A percentile compares a stretch with the other conserved stretches of the same genome.
phyloP scores from a whole-genome alignment of 352 stramenopile species.

The Aphanomyces stellatus region DNA sequence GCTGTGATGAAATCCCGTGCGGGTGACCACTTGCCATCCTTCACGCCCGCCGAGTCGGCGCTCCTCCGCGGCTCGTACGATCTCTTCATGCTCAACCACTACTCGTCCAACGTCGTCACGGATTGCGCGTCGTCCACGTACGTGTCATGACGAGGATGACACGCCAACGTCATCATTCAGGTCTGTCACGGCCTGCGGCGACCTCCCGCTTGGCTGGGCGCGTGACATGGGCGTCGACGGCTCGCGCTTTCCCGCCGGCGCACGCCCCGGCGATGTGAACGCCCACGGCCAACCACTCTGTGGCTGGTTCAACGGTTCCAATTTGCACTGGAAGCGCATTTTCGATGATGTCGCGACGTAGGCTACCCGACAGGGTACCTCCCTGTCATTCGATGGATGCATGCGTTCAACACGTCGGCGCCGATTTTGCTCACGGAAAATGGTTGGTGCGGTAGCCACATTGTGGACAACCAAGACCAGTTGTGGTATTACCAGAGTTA shows the following conservation, averaged over 20 bases:
- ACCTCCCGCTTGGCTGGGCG: conserved; percentile 32
- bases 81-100: conserved; percentile 94
- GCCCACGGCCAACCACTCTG: conserved; percentile 36
- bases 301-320: conserved; percentile 29
- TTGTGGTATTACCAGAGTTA: conserved; percentile 54
- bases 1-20: conserved; percentile 77
- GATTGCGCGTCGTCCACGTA: conserved; percentile 31
- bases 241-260: conserved; percentile 39
- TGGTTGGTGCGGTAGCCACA: conserved; percentile 52
- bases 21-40: conserved; percentile 70
- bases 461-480: conserved; percentile 49
- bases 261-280: conserved; percentile 37
- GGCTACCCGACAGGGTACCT: conserved; percentile 50
- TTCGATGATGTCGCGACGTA: conserved; percentile 10
- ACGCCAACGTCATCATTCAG: not conserved
- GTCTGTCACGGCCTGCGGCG: conserved; percentile 31
- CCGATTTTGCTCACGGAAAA: conserved; percentile 49
- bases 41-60: conserved; percentile 65
- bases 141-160: not conserved
- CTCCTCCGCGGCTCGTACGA: conserved; percentile 83
- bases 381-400: conserved; percentile 49
- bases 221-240: conserved; percentile 45
- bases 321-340: conserved; percentile 36
- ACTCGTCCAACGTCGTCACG: conserved; percentile 58
- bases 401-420: conserved; percentile 30